These are phyloP conservation scores for Lactarius evosmus DNA, from an alignment of 768 basidiomycete genomes.

Conservation along the genomic window DNA sequence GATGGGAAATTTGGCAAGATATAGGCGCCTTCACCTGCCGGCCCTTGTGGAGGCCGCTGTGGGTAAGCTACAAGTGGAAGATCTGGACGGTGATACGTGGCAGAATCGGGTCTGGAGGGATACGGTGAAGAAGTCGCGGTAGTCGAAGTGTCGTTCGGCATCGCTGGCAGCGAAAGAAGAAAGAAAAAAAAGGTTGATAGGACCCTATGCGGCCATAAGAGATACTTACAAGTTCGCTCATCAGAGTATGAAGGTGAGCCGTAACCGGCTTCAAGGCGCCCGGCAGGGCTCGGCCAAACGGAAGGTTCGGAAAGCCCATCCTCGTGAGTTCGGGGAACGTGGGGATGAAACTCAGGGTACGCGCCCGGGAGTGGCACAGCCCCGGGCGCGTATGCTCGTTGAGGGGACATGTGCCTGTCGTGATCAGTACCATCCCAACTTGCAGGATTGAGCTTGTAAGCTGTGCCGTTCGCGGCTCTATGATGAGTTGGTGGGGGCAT, in stretches of 20 bases:
- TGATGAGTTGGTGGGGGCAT: slow-evolving; percentile 25
- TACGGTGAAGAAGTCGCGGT: slow-evolving; percentile 16
- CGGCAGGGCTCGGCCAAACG: slow-evolving; percentile 36
- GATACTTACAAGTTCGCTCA: slow-evolving; percentile 52
- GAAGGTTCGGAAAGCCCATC: slow-evolving; percentile 31
- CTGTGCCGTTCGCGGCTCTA: slow-evolving; percentile 18
- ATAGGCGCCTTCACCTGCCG: slow-evolving; percentile 8
- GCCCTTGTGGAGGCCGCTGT: slow-evolving; percentile 7
- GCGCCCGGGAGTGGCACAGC: slow-evolving; percentile 24
- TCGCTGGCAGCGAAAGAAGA: slow-evolving; percentile 21
- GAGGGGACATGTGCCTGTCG: slow-evolving; percentile 31
- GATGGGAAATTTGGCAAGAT: neutral
- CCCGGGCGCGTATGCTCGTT: slow-evolving; percentile 20
- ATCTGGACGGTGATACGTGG: slow-evolving; percentile 20
- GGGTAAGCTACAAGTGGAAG: neutral
- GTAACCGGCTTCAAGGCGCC: slow-evolving; percentile 38
- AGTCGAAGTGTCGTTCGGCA: slow-evolving; percentile 18
- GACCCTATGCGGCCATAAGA: slow-evolving; percentile 16
- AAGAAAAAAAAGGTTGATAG: slow-evolving; percentile 20
- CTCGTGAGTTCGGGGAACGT: slow-evolving; percentile 27
- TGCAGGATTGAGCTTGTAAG: slow-evolving; percentile 60
- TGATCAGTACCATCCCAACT: slow-evolving; percentile 49
- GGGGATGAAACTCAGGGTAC: slow-evolving; percentile 31
- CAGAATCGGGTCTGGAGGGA: slow-evolving; percentile 22
- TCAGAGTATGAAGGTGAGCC: slow-evolving; percentile 52